phyloP scores from a whole-genome alignment of 352 stramenopile species.

The Phytophthora podocarpi region DNA sequence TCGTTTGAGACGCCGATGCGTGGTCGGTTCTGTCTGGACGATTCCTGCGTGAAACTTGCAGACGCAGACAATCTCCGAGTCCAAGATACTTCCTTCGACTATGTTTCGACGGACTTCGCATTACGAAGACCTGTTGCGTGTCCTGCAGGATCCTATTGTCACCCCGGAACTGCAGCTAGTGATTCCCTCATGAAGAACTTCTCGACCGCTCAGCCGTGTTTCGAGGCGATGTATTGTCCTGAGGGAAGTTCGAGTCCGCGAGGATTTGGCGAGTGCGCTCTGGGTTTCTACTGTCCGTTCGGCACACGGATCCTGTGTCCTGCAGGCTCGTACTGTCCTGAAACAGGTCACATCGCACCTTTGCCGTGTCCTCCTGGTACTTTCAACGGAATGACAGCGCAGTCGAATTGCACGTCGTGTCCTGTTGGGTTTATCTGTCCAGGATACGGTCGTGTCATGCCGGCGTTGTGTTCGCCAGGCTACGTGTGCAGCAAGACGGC shows the following conservation, averaged over 20 bases:
- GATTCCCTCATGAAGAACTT: slow-evolving; percentile 88
- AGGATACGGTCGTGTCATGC: slow-evolving; percentile 91
- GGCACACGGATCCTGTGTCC: slow-evolving; percentile 89
- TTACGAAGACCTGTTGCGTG: slow-evolving; percentile 88
- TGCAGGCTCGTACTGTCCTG: slow-evolving; percentile 92
- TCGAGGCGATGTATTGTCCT: slow-evolving; percentile 92
- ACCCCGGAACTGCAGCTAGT: slow-evolving; percentile 85
- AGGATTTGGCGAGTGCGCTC: slow-evolving; percentile 85
- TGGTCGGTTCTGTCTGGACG: slow-evolving; percentile 94
- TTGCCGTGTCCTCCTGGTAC: slow-evolving; percentile 90
- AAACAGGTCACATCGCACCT: slow-evolving; percentile 78
- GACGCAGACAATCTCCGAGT: slow-evolving; percentile 83
- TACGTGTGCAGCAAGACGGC: slow-evolving; percentile 91
- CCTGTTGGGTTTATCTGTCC: slow-evolving; percentile 94
- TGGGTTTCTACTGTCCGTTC: slow-evolving; percentile 94
- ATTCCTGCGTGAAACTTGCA: slow-evolving; percentile 87
- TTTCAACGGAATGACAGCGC: slow-evolving; percentile 94
- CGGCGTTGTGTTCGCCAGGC: slow-evolving; percentile 90
- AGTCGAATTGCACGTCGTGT: slow-evolving; percentile 89
- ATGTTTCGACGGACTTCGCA: slow-evolving; percentile 70
- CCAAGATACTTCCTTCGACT: slow-evolving; percentile 86
- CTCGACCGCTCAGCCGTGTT: slow-evolving; percentile 86
- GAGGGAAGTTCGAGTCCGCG: slow-evolving; percentile 84
- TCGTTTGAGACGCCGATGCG: slow-evolving; percentile 81
- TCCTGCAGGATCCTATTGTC: slow-evolving; percentile 89